Base-by-base conservation (phyloP, 306 rosid species). In the Canavalia ensiformis region DNA sequence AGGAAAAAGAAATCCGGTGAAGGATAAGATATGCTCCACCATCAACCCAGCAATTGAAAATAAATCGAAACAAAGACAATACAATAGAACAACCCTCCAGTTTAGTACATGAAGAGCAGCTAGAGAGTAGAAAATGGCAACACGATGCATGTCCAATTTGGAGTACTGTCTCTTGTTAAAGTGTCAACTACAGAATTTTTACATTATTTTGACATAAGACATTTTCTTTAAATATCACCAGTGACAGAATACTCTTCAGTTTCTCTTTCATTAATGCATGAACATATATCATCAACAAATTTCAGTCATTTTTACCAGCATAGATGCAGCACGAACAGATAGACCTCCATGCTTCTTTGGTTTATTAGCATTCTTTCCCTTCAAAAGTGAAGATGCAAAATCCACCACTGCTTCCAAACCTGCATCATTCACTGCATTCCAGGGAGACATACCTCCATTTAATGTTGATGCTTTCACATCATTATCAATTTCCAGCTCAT, bases 271-370 rank as follows among this genome's bases (percentile, higher is more conserved):
- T 50, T 42, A 46, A 49, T 73, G 72, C 29, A 72, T 52, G 79
- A 41, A 57, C 18, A 70, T 7, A 6, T 13, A 31, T 39, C 54
- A 42, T 65, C 30, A 84, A 59, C 68, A 71, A 68, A 68, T 10
- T 55, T 30, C 33, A 80, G 10, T 46, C 47, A 73, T 72, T 57
- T 68, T 88, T 92, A 94, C 98, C 97, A 95, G 88, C 99, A 95
- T 93, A 5, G 97, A 91, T 59, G 99, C 97, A 41, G 99, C 97
- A 67, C 99, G 97, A 74, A 74, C 89, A 78, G 99, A 91, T 34
- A 95, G 85, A 82, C 81, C 84, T 82, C 99, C 91, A 57, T 89
- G 86, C 86, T 87, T 88, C 88, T 92, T 93, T 25, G 90, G 83
- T 72, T 84, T 76, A 76, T 86, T 90, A 18, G 83, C 44, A 72